Evolutionary conservation across 768 basidiomycete genomes (phyloP).

Genomic region (Mycena capillaripes): DNA sequence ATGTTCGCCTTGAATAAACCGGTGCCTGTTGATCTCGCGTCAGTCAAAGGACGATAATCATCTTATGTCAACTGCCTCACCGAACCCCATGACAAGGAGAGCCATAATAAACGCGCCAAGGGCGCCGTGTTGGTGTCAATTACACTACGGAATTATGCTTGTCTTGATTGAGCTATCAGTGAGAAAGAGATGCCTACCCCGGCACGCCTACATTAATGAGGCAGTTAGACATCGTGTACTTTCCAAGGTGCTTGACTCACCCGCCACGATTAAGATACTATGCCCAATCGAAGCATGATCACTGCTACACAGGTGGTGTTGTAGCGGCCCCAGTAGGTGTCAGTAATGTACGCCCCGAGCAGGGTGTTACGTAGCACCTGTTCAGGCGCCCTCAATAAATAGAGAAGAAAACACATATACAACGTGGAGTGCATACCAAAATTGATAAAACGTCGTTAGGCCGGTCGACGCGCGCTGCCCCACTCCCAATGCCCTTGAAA

Average conservation of each 20-base stretch:
- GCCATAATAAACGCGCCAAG: slow-evolving; percentile 72
- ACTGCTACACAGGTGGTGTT: slow-evolving; percentile 78
- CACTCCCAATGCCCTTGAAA: slow-evolving; percentile 73
- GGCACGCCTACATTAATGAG: background rate
- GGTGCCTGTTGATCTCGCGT: slow-evolving; percentile 57
- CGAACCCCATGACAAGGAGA: slow-evolving; percentile 70
- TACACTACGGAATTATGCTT: slow-evolving; percentile 79
- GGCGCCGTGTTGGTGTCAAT: slow-evolving; percentile 72
- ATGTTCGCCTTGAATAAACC: slow-evolving; percentile 86
- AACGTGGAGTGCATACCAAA: slow-evolving; percentile 59
- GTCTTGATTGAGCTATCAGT: too few relatives aligned
- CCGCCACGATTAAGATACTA: slow-evolving; percentile 75
- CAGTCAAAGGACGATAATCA: too few relatives aligned
- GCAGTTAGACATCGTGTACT: slow-evolving; percentile 73
- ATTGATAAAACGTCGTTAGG: slow-evolving; percentile 77
- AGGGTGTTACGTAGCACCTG: slow-evolving; percentile 80
- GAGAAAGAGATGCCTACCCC: background rate
- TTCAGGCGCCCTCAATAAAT: too few relatives aligned
- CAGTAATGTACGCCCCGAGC: slow-evolving; percentile 79
- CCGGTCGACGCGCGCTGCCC: slow-evolving; percentile 83
- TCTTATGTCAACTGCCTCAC: too few relatives aligned
- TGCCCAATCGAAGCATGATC: slow-evolving; percentile 74
- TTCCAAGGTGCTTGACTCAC: too few relatives aligned
- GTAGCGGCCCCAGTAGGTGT: slow-evolving; percentile 80
- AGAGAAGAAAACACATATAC: background rate